These are phyloP conservation scores for Veloboletus limbatus DNA, from an alignment of 1,284 basidiomycete species.

Conservation along the genomic window DNA sequence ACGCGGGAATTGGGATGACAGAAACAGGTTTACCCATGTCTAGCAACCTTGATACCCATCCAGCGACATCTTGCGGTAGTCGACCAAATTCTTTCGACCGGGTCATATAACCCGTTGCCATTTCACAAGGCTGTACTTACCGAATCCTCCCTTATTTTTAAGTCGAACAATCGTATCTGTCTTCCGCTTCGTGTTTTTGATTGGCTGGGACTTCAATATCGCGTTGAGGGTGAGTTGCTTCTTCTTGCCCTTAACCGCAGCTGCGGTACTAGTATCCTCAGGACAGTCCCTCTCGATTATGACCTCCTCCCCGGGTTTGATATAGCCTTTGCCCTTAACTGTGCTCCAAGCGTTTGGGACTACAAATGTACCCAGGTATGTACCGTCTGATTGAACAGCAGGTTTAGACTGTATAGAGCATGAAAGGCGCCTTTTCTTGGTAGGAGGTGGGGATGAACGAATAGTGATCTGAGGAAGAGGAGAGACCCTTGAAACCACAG, in stretches of 20 bases:
- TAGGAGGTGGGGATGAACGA: conserved; percentile 31
- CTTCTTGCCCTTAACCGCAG: conserved; percentile 46
- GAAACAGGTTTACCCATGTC: conserved; percentile 52
- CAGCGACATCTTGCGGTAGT: conserved; percentile 62
- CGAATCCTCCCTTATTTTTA: conserved; percentile 61
- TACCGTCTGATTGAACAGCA: conserved; percentile 5
- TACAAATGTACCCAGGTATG: conserved; percentile 66
- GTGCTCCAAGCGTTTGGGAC: conserved; percentile 81
- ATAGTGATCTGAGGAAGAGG: conserved; percentile 23
- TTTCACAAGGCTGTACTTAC: conserved; percentile 35
- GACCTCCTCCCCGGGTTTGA: conserved; percentile 62
- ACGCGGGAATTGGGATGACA: background rate
- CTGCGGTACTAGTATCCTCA: conserved; percentile 30
- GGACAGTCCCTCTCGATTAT: conserved; percentile 53
- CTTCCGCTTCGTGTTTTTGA: conserved; percentile 49
- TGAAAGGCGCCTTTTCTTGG: conserved; percentile 54
- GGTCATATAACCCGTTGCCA: background rate
- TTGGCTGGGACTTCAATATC: conserved; percentile 60
- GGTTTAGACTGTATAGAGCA: conserved; percentile 18
- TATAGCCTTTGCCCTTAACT: conserved; percentile 67
- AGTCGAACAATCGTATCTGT: conserved; percentile 66
- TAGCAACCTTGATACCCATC: conserved; percentile 71
- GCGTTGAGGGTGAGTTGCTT: conserved; percentile 63
- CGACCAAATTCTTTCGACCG: conserved; percentile 64
- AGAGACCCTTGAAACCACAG: conserved; percentile 29